Evolutionary conservation across 1,139 yeast species (phyloP), one percentile per base, ranked within the genome.

Genomic region (Yamadazyma buinensis): DNA sequence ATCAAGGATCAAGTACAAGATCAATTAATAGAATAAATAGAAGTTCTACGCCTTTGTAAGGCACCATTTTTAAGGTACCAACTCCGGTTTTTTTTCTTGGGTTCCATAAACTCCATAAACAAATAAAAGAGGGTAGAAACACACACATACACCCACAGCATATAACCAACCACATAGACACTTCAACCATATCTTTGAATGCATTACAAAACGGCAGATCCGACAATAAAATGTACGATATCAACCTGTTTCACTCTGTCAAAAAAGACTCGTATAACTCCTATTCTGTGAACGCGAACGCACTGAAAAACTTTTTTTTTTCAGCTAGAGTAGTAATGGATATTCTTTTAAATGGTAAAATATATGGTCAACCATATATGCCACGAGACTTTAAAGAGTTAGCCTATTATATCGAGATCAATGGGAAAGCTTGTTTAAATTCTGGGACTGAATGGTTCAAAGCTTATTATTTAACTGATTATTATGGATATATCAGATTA

Each of bases 21-120:
- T 59, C 63, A n/a, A 59, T 53, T 34, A 64, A 59, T 41, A 49
- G 72, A 32, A 53, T 61, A 10, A 67, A 72, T 43, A 46, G 73
- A 32, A 67, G 67, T 4, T 44, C 68, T 1, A 67, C 74, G 1
- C 74, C 74, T 7, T 48, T 58, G 28, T 28, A 26, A 17, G 7
- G n/a, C n/a, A n/a, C n/a, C n/a, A n/a, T n/a, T n/a, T n/a, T n/a
- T n/a, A n/a, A n/a, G n/a, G n/a, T n/a, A n/a, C n/a, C n/a, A n/a
- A n/a, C n/a, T n/a, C n/a, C n/a, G n/a, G n/a, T n/a, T n/a, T n/a
- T n/a, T n/a, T n/a, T n/a, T n/a, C n/a, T n/a, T n/a, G n/a, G n/a
- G n/a, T n/a, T n/a, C 23, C 23, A 21, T 11, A 21, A 21, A 26
- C 12, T n/a, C n/a, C 23, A 21, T 21, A 21, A 21, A 21, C 9